Conservation (phyloP, 495 filamentous ascomycete species). For the Podospora sp. region DNA sequence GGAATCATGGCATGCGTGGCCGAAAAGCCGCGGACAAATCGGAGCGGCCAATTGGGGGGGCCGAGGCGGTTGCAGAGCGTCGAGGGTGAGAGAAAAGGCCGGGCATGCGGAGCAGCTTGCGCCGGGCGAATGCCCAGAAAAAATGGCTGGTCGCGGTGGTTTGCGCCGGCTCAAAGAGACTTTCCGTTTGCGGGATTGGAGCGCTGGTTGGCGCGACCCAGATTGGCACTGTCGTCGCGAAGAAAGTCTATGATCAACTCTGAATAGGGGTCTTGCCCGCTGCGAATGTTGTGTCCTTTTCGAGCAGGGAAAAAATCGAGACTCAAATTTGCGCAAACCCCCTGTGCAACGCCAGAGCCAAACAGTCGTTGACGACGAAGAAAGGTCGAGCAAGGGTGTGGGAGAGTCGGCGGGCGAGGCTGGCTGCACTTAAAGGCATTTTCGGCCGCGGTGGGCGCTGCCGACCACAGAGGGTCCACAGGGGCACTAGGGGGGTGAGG, state of each 20-base stretch:
- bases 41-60: constrained; percentile 12
- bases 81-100: not conserved
- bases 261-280: not conserved
- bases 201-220: not conserved
- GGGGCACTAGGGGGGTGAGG: constrained; percentile 7
- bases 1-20: constrained; percentile 15
- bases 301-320: not conserved
- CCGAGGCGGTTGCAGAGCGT: not conserved
- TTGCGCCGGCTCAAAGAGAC: constrained; percentile 12
- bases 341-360: constrained; percentile 15
- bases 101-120: not conserved
- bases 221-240: not conserved
- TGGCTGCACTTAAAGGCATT: constrained; percentile 17
- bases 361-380: not conserved
- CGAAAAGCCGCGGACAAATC: constrained; percentile 5
- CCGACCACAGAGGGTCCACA: constrained; percentile 12
- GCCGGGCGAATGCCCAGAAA: not conserved
- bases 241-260: not conserved
- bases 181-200: not conserved
- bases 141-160: not conserved
- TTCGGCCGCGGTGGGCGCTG: not conserved
- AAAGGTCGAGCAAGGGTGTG: constrained; percentile 14
- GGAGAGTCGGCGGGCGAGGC: constrained; percentile 17
- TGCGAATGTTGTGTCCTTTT: not conserved
- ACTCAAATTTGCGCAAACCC: constrained; percentile 9